These are phyloP conservation scores for Hypoxylon perforatum DNA, from an alignment of 495 filamentous ascomycete species.

Conservation along the genomic window DNA sequence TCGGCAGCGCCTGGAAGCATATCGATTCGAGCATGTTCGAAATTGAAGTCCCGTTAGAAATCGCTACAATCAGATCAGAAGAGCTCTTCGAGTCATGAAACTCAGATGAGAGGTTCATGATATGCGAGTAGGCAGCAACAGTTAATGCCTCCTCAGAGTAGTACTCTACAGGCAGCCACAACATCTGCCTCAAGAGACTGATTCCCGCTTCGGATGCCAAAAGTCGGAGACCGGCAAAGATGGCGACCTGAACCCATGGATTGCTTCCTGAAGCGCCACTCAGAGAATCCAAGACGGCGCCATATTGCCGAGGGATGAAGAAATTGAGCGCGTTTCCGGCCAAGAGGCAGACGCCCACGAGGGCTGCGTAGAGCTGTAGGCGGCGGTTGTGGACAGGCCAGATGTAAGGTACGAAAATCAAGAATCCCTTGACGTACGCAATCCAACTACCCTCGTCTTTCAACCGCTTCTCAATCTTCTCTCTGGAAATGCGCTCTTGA, in stretches of 20 bases:
- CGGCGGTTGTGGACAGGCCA: slow-evolving; percentile 68
- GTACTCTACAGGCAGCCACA: slow-evolving; percentile 75
- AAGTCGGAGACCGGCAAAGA: slow-evolving; percentile 66
- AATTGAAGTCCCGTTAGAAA: slow-evolving; percentile 72
- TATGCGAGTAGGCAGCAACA: slow-evolving; percentile 75
- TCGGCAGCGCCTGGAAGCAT: slow-evolving; percentile 74
- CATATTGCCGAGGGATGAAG: slow-evolving; percentile 73
- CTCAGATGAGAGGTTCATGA: slow-evolving; percentile 81
- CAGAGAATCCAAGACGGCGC: slow-evolving; percentile 69
- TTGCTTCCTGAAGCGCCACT: slow-evolving; percentile 50
- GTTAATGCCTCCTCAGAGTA: slow-evolving; percentile 70
- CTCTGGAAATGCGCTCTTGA: slow-evolving; percentile 59
- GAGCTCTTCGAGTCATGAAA: slow-evolving; percentile 81
- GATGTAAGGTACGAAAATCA: slow-evolving; percentile 72
- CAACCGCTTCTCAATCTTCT: slow-evolving; percentile 66
- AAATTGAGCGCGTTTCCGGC: slow-evolving; percentile 70
- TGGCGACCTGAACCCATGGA: slow-evolving; percentile 64
- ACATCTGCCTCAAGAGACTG: slow-evolving; percentile 62
- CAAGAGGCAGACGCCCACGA: slow-evolving; percentile 71
- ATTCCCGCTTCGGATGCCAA: slow-evolving; percentile 68
- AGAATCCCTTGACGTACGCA: slow-evolving; percentile 70
- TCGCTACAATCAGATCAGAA: slow-evolving; percentile 74
- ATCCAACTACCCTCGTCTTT: slow-evolving; percentile 73
- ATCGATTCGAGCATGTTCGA: slow-evolving; percentile 72
- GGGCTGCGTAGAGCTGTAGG: slow-evolving; percentile 66